A percentile compares a stretch with the other conserved stretches of the same genome.
Conservation (phyloP, 2,329 filamentous ascomycete species). For the Epichloe sylvatica region DNA sequence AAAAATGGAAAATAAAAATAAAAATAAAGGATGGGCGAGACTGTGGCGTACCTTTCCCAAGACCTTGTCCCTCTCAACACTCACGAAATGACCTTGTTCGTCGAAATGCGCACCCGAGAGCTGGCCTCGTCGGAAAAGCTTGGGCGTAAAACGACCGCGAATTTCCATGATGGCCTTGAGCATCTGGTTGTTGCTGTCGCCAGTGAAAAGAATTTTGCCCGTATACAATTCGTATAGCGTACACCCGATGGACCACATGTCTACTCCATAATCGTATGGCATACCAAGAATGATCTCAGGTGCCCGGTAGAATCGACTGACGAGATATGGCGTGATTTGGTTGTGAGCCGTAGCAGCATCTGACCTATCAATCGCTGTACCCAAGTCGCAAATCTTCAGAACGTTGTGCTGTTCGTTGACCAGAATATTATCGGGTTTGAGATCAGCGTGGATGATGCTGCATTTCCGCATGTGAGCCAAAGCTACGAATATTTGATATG, state of each 20-base stretch:
- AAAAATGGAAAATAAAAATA: no score
- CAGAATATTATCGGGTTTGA: conserved; percentile 96
- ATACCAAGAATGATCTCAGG: conserved; percentile 97
- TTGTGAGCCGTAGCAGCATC: conserved; percentile 60
- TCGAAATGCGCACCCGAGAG: conserved; percentile 71
- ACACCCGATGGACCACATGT: conserved; percentile 97
- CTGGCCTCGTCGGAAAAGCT: conserved; percentile 72
- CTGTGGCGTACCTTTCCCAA: conserved; percentile 54
- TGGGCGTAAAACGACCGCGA: conserved; percentile 79
- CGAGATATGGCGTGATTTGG: conserved; percentile 85
- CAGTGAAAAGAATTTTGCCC: conserved; percentile 91
- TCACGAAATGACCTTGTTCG: conserved; percentile 69
- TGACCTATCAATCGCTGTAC: conserved; percentile 82
- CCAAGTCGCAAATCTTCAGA: conserved; percentile 91
- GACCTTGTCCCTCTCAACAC: conserved; percentile 73
- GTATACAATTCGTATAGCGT: conserved; percentile 96
- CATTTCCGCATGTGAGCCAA: conserved; percentile 79
- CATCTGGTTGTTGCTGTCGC: conserved; percentile 97
- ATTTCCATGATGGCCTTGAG: conserved; percentile 92
- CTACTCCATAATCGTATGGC: conserved; percentile 83
- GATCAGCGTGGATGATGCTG: conserved; percentile 86
- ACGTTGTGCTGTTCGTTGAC: conserved; percentile 70
- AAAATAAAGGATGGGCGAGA: conserved; percentile 7
- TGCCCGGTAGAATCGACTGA: conserved; percentile 93
- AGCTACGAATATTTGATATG: conserved; percentile 86